These are phyloP conservation scores for Globisporangium takayamanum DNA, from an alignment of 352 stramenopile genomes.

Conservation along the genomic window DNA sequence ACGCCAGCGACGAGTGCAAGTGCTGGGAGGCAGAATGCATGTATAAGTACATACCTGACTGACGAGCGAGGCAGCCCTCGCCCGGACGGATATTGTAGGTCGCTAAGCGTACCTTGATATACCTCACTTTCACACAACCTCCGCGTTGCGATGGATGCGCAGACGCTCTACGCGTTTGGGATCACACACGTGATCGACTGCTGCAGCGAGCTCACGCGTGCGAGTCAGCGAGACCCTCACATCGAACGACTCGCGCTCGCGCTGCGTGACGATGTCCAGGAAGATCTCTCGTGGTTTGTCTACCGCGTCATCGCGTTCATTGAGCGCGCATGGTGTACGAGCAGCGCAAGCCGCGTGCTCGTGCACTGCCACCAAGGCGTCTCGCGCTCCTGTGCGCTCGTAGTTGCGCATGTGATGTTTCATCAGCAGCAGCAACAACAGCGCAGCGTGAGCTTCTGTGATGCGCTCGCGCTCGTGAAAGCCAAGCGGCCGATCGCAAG, in stretches of 20 bases:
- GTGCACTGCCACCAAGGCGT: constrained; percentile 71
- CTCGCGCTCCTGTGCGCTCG: constrained; percentile 61
- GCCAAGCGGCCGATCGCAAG: constrained; percentile 38
- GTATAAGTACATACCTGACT: too few relatives aligned
- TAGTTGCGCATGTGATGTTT: constrained; percentile 56
- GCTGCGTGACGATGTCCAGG: constrained; percentile 48
- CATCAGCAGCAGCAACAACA: constrained; percentile 21
- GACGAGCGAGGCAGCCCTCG: too few relatives aligned
- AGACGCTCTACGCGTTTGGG: constrained; percentile 20
- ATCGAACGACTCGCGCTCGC: constrained; percentile 24
- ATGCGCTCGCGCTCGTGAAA: constrained; percentile 38
- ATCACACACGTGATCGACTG: constrained; percentile 62
- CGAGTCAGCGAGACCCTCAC: not conserved
- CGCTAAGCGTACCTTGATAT: too few relatives aligned
- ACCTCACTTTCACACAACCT: too few relatives aligned
- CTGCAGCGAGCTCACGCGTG: constrained; percentile 29
- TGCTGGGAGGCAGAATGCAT: too few relatives aligned
- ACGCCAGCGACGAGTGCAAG: too few relatives aligned
- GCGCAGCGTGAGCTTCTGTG: constrained; percentile 7
- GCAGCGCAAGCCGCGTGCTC: constrained; percentile 22
- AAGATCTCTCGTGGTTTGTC: constrained; percentile 61
- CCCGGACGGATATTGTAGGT: too few relatives aligned
- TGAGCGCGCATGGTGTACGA: constrained; percentile 12
- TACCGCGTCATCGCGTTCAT: constrained; percentile 42
- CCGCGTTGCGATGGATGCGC: constrained; percentile 25